A percentile compares a stretch with the other conserved stretches of the same genome.
Evolutionary conservation across 495 filamentous ascomycete species (phyloP).

Genomic region (Jackrogersella multiformis): DNA sequence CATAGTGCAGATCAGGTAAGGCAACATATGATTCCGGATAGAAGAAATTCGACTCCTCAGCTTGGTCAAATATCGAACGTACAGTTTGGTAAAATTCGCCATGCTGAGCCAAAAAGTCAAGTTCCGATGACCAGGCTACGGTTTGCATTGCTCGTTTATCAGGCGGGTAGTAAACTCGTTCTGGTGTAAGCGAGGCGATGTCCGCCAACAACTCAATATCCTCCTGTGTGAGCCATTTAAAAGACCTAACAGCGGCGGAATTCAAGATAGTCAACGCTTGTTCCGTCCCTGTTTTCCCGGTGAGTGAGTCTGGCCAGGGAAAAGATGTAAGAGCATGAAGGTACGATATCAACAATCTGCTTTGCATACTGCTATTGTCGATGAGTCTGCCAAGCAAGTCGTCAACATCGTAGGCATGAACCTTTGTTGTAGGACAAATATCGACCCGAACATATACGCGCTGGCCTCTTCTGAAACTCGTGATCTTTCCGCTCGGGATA

Average conservation of each 20-base stretch:
- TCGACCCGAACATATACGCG: conserved; percentile 59
- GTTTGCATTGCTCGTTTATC: conserved; percentile 43
- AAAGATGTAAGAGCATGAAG: conserved; percentile 71
- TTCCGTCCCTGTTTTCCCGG: conserved; percentile 68
- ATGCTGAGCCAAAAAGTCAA: conserved; percentile 63
- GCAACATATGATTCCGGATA: conserved; percentile 9
- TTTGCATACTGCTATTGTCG: conserved; percentile 62
- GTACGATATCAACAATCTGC: conserved; percentile 63
- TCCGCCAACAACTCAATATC: conserved; percentile 51
- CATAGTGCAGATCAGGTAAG: not conserved
- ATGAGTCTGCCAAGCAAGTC: conserved; percentile 56
- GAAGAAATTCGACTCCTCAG: conserved; percentile 45
- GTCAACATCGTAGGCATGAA: conserved; percentile 60
- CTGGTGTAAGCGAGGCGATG: conserved; percentile 64
- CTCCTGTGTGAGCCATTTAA: conserved; percentile 51
- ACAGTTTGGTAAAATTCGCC: conserved; percentile 55
- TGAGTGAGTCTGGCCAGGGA: conserved; percentile 66
- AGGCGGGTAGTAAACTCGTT: conserved; percentile 46
- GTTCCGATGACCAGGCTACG: conserved; percentile 33
- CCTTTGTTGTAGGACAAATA: conserved; percentile 15
- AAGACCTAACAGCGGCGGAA: conserved; percentile 62
- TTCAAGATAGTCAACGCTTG: conserved; percentile 62
- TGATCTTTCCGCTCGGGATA: conserved; percentile 58
- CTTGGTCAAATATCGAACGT: conserved; percentile 53
- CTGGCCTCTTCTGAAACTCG: conserved; percentile 16